Conservation (phyloP, 108 stramenopile species). For the Pseudonitzschia delicatissima region DNA sequence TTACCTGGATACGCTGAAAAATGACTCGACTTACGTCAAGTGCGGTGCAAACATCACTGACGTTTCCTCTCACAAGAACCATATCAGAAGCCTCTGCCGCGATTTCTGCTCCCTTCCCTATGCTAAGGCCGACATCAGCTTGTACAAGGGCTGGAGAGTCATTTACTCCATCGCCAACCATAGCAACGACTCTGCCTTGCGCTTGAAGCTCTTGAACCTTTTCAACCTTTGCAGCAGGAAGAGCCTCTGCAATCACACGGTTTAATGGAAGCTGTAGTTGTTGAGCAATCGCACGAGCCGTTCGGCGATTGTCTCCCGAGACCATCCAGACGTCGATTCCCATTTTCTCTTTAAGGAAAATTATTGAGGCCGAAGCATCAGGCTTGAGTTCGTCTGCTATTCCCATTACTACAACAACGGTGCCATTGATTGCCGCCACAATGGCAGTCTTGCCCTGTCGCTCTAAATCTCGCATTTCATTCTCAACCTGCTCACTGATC, state of each 20-base stretch:
- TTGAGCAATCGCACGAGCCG: constrained; percentile 85
- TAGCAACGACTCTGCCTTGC: constrained; percentile 73
- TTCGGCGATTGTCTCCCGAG: constrained; percentile 91
- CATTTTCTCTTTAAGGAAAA: constrained; percentile 52
- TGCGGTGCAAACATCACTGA: constrained; percentile 89
- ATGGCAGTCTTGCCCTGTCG: constrained; percentile 84
- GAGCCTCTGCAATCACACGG: constrained; percentile 82
- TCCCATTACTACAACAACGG: constrained; percentile 71
- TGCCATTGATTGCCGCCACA: constrained; percentile 64
- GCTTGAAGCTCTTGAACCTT: constrained; percentile 71
- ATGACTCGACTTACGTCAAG: constrained; percentile 86
- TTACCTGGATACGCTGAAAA: constrained; percentile 84
- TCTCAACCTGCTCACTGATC: constrained; percentile 52
- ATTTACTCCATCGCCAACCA: constrained; percentile 99
- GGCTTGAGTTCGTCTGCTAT: constrained; percentile 84
- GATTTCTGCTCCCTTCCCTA: constrained; percentile 95
- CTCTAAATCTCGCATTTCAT: constrained; percentile 71
- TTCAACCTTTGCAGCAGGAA: constrained; percentile 86
- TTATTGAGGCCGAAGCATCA: constrained; percentile 67
- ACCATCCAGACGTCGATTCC: constrained; percentile 96
- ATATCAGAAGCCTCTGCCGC: constrained; percentile 97
- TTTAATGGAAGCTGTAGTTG: constrained; percentile 64
- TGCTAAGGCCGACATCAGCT: constrained; percentile 95
- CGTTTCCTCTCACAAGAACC: constrained; percentile 85
- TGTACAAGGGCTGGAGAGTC: constrained; percentile 93